Evolutionary conservation across 495 filamentous ascomycete species (phyloP), one percentile per base, ranked within the genome.

Genomic region (Daldinia decipiens): DNA sequence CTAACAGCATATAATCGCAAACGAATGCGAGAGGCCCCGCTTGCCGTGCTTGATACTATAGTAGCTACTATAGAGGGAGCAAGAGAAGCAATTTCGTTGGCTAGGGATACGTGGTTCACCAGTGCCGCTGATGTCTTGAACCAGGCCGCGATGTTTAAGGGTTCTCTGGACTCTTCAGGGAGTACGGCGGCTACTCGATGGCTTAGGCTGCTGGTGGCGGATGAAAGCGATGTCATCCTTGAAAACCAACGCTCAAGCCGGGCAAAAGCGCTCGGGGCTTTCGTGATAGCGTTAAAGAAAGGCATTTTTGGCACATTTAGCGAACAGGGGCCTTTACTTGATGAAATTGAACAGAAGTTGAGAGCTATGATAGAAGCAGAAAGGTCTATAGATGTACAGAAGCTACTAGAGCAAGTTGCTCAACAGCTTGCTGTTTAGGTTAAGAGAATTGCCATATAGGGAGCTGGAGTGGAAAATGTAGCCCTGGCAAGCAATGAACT

Each of bases 371-470:
- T 75, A 52, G 65, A 56, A 13, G 74, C 70, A 39, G 82, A 84
- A 68, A 76, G 83, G 57, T 82, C 80, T 7, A 58, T 78, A 43
- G 83, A 84, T 24, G 82, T 85, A 17, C 80, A 81, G 67, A 79
- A 64, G 64, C 73, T 77, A 0, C 61, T 77, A 3, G 68, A 71
- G 26, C 62, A 74, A 36, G 71, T 68, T 4, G 26, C n/a, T 24
- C 57, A 67, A 39, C 67, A 74, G 47, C 58, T 74, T 31, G 60
- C n/a, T 27, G 26, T 36, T 15, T 65, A 45, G 5, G 27, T 15
- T 65, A 45, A 15, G 27, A 52, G 47, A n/a, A 8, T 7, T 34
- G 21, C 34, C 12, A 5, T 36, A 12, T 5, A 36, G 34, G 34
- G 34, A 13, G 34, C 12, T 12, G 34, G 34, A 13, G 34, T 36